Evolutionary conservation across 1,284 basidiomycete genomes (phyloP), one percentile per base, ranked within the genome.

Genomic region (Rhodotorula sp.): DNA sequence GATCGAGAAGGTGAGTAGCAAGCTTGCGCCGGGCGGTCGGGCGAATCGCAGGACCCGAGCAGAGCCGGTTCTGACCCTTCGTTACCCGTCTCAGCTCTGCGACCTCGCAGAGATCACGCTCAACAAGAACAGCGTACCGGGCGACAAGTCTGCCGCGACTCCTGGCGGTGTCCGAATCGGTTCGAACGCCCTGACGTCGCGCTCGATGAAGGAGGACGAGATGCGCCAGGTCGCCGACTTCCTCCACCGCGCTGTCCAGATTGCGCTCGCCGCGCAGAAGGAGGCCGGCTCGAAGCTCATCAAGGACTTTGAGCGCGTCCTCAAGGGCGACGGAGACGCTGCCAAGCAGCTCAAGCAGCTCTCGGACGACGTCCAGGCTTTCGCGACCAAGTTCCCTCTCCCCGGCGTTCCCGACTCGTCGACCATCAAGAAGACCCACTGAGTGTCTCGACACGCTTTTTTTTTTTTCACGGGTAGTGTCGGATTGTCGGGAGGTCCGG

Each of bases 131-230:
- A 92, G 94, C 65, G 94, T 98, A 62, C 93, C 92, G 51, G 95
- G 94, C 76, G 95, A 98, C 82, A 85, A 88, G 53, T 96, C 92
- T 64, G 96, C 96, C 2, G 91, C 94, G 80, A 91, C 92, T 7
- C 96, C 96, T 62, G 96, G 96, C 78, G 96, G 96, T 78, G 95
- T 99, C 79, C 92, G 96, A 76, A 88, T 99, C 76, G 96, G 96
- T 75, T 92, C 93, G 34, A 89, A 92, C 44, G 94, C 96, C 22
- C 83, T 99, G 52, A 98, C 96, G 15, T 96, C 93, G 64, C 91
- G 95, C 77, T 86, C 94, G 81, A 94, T 99, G 94, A 75, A 69
- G 73, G 83, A 77, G 63, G 62, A 81, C 61, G 92, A 96, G 82
- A 85, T 84, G 64, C 93, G 96, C 81, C 87, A 94, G 81, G 93